These are phyloP conservation scores for Torulaspora delbrueckii DNA, from an alignment of 805 yeast species.

Conservation along the genomic window DNA sequence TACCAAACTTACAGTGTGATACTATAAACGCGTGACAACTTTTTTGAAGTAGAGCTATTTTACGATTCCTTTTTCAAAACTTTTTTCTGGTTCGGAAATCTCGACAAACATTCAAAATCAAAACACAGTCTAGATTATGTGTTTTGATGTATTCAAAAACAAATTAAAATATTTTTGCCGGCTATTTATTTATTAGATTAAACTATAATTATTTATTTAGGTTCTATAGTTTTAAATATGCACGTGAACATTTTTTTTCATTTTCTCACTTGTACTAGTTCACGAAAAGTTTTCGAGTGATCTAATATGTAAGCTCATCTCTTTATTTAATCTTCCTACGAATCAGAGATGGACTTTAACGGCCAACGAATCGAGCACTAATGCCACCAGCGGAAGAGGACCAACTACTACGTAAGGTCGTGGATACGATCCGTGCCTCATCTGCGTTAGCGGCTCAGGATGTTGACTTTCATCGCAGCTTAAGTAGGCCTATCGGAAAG, in stretches of 20 bases:
- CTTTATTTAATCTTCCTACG: not conserved
- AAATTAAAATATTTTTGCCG: too few relatives aligned
- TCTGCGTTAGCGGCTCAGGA: constrained; percentile 73
- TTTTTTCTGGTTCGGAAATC: not conserved
- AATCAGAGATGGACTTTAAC: not conserved
- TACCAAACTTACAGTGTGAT: not conserved
- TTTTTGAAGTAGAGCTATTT: not conserved
- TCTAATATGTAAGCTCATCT: not conserved
- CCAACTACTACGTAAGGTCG: constrained; percentile 8
- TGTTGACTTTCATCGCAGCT: constrained; percentile 63
- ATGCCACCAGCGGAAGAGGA: not conserved
- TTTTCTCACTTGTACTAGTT: too few relatives aligned
- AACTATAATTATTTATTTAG: too few relatives aligned
- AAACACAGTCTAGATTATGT: too few relatives aligned
- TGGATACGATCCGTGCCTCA: constrained; percentile 53
- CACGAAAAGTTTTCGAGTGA: not conserved
- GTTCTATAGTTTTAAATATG: too few relatives aligned
- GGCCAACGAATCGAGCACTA: not conserved
- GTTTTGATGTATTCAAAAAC: too few relatives aligned
- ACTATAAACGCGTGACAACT: not conserved
- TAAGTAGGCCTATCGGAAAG: constrained; percentile 46
- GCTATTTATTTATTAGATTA: too few relatives aligned
- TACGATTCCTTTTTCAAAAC: too few relatives aligned
- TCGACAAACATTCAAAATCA: too few relatives aligned
- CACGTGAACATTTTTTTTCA: too few relatives aligned